Percentiles rank a stretch among this genome's conserved stretches.
Conservation (phyloP, 2,329 filamentous ascomycete genomes). For the Coniochaeta sp. region DNA sequence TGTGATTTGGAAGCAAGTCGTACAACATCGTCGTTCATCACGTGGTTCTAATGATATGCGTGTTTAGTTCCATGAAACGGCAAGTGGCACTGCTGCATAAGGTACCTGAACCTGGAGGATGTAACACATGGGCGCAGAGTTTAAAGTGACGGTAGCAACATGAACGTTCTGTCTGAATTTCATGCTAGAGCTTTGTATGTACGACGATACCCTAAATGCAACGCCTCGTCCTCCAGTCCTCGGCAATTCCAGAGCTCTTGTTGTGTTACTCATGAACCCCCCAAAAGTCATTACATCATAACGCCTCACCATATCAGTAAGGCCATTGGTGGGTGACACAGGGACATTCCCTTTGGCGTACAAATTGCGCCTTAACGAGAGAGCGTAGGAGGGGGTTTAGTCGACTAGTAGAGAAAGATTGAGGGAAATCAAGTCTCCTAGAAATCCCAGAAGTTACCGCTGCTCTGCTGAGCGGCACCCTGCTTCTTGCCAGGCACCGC, state of each 20-base stretch:
- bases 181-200: neutral
- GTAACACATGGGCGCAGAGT: neutral
- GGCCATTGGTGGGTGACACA: neutral
- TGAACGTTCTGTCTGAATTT: neutral
- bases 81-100: neutral
- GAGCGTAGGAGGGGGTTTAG: too few species aligned
- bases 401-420: too few species aligned
- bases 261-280: neutral
- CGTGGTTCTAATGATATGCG: neutral
- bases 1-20: neutral
- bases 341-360: neutral
- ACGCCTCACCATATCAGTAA: neutral
- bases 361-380: neutral
- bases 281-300: neutral
- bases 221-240: neutral
- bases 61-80: neutral
- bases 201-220: neutral
- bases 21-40: neutral
- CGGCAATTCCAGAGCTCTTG: neutral
- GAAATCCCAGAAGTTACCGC: conserved; percentile 38
- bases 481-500: conserved; percentile 31
- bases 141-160: neutral
- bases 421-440: conserved; percentile 16
- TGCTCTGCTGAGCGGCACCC: conserved; percentile 22
- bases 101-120: neutral